phyloP scores from a whole-genome alignment of 495 filamentous ascomycete species.

The Podospora pseudoanserina region DNA sequence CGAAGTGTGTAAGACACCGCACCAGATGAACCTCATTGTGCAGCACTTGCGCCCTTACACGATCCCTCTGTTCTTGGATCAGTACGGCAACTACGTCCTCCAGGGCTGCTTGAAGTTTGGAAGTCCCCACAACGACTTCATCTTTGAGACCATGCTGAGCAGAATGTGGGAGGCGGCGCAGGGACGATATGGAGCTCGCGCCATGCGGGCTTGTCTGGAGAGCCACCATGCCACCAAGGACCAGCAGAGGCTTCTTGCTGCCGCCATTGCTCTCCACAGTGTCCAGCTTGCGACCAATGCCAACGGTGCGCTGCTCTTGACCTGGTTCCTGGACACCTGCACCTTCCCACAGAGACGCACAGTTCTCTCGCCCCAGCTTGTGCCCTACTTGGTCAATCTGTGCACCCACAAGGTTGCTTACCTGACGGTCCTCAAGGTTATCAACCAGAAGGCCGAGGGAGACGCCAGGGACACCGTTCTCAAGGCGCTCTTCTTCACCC shows the following conservation, averaged over 20 bases:
- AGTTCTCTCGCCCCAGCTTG: slow-evolving; percentile 85
- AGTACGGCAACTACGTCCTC: slow-evolving; percentile 97
- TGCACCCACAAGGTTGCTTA: slow-evolving; percentile 99
- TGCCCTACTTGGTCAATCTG: slow-evolving; percentile 93
- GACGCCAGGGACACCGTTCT: slow-evolving; percentile 91
- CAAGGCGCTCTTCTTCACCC: slow-evolving; percentile 90
- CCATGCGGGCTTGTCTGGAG: slow-evolving; percentile 95
- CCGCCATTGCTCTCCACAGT: slow-evolving; percentile 91
- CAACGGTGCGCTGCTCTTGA: slow-evolving; percentile 89
- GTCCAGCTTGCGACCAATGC: slow-evolving; percentile 95
- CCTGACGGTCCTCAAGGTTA: slow-evolving; percentile 93
- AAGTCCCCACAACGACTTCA: slow-evolving; percentile 85
- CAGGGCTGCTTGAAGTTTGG: slow-evolving; percentile 94
- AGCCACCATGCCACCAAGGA: slow-evolving; percentile 94
- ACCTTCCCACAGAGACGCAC: slow-evolving; percentile 89
- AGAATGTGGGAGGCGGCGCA: slow-evolving; percentile 93
- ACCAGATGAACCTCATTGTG: slow-evolving; percentile 80
- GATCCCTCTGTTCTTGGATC: slow-evolving; percentile 88
- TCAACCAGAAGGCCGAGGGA: slow-evolving; percentile 93
- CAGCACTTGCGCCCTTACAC: slow-evolving; percentile 79
- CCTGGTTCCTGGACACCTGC: slow-evolving; percentile 98
- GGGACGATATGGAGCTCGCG: slow-evolving; percentile 88
- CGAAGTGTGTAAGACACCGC: slow-evolving; percentile 81
- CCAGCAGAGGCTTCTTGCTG: slow-evolving; percentile 91
- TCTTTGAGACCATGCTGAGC: slow-evolving; percentile 95